Base-by-base conservation (phyloP, 495 filamentous ascomycete species). In the Tuber brumale region DNA sequence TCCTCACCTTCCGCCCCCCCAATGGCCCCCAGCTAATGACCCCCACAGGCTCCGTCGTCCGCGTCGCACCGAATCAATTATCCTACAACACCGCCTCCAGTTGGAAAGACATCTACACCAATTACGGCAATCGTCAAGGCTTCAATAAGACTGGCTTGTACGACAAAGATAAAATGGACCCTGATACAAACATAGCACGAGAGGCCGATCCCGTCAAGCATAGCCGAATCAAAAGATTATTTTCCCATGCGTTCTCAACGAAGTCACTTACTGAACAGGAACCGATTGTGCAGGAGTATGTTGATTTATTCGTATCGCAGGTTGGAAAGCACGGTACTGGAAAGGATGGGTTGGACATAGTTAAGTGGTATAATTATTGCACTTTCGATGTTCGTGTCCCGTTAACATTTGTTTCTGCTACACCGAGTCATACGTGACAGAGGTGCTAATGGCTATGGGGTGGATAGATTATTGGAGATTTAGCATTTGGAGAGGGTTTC, bases 21-120 rank as follows among this genome's bases (percentile, higher is more conserved):
- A n/a, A 35, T 35, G n/a, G 18, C 27, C 10, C 41, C 39, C 57
- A 70, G 46, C 19, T 51, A 57, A 21, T 37, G 35, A 1, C 69
- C 16, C n/a, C 48, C 27, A 21, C 27, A 74, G 86, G 86, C 57
- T 81, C 85, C 14, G 85, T 89, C 18, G 84, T 92, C 0, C 89
- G 91, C 4, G 81, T 91, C 16, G 83, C 85, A 0, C 90, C 90
- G 1, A 83, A 87, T 51, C 85, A 89, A 69, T 80, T 92, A 0
- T 87, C 86, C 5, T 91, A 89, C 83, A 86, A 83, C 74, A 84
- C 86, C 3, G 83, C 86, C 3, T 84, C 83, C 23, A 88, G 90
- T 6, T 89, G 86, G 84, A 86, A 86, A 41, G 88, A 90, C 75
- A 89, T 92, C 71, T 89, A 91, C 75, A 87, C 87, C 19, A 82